Evolutionary conservation across 23 red algal species (phyloP).

Genomic region (Gracilaria gracilis): DNA sequence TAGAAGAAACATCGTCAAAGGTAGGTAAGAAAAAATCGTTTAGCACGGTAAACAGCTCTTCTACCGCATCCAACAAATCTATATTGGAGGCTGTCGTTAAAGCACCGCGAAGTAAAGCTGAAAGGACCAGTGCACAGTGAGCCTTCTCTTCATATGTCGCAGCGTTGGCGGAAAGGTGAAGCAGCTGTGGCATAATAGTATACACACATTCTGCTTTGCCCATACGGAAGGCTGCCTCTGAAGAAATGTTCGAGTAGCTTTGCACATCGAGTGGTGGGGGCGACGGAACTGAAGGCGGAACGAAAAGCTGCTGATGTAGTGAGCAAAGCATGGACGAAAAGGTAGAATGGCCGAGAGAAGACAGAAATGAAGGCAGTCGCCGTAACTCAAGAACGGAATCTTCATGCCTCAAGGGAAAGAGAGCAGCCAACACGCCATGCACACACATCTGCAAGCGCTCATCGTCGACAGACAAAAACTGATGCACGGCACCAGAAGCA

Average conservation of each 20-base stretch:
- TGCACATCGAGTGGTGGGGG: not conserved
- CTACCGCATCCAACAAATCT: slow-evolving; percentile 11
- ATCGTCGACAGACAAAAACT: slow-evolving; percentile 1
- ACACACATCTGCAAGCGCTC: slow-evolving; percentile 25
- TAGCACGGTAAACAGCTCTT: slow-evolving; percentile 6
- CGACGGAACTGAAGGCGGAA: not conserved
- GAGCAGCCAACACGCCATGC: slow-evolving; percentile 5
- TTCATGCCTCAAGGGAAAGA: not conserved
- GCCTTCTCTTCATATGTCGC: slow-evolving; percentile 4
- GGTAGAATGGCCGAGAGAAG: not conserved
- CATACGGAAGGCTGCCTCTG: slow-evolving; percentile 21
- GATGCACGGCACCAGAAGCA: not conserved
- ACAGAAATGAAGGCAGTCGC: slow-evolving; percentile 17
- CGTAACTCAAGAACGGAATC: slow-evolving; percentile 13
- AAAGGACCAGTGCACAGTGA: slow-evolving; percentile 1
- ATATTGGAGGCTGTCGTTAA: not conserved
- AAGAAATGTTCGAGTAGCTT: slow-evolving; percentile 17
- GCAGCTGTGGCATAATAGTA: slow-evolving; percentile 20
- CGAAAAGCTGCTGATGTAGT: not conserved
- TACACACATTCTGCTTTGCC: slow-evolving; percentile 7
- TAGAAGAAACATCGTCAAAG: not conserved
- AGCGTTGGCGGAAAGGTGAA: not conserved
- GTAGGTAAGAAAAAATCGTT: slow-evolving; percentile 30
- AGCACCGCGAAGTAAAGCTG: slow-evolving; percentile 3
- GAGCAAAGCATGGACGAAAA: slow-evolving; percentile 19